A percentile compares a stretch with the other conserved stretches of the same genome.
Evolutionary conservation across 345 rosid species (phyloP).

Genomic region (Eucalyptus guilfoylei): DNA sequence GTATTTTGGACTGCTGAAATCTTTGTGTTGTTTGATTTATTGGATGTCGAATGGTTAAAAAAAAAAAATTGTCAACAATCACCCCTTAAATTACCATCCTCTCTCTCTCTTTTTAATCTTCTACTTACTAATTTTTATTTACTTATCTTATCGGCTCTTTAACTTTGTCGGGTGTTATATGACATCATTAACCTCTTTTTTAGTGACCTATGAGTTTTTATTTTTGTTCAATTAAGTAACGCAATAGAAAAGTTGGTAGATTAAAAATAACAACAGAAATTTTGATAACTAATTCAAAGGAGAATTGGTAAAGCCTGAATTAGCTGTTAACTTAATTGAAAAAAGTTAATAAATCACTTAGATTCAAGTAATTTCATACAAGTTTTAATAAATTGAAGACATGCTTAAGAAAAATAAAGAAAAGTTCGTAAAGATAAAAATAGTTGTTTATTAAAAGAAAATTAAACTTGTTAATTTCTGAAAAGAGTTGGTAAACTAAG

Average conservation of each 20-base stretch:
- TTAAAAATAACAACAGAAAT: background rate
- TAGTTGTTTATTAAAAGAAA: background rate
- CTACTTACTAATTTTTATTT: background rate
- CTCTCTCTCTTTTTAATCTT: too few relatives aligned
- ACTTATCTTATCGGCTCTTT: background rate
- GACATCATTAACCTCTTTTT: background rate
- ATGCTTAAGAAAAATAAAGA: background rate
- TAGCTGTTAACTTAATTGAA: background rate
- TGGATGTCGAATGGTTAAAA: background rate
- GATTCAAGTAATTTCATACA: background rate
- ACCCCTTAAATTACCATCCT: too few relatives aligned
- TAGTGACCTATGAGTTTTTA: background rate
- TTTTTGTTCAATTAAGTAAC: too few relatives aligned
- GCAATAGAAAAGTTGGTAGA: background rate
- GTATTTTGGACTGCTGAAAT: background rate
- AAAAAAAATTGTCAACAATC: rapidly evolving
- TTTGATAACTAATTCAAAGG: background rate
- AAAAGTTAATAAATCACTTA: background rate
- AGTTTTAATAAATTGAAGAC: background rate
- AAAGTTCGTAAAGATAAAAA: background rate
- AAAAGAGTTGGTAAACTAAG: background rate
- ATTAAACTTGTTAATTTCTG: background rate
- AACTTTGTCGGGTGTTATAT: too few relatives aligned
- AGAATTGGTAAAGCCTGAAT: background rate
- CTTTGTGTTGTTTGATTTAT: background rate